Conservation (phyloP, 2,329 filamentous ascomycete genomes). For the Apiospora aurea region DNA sequence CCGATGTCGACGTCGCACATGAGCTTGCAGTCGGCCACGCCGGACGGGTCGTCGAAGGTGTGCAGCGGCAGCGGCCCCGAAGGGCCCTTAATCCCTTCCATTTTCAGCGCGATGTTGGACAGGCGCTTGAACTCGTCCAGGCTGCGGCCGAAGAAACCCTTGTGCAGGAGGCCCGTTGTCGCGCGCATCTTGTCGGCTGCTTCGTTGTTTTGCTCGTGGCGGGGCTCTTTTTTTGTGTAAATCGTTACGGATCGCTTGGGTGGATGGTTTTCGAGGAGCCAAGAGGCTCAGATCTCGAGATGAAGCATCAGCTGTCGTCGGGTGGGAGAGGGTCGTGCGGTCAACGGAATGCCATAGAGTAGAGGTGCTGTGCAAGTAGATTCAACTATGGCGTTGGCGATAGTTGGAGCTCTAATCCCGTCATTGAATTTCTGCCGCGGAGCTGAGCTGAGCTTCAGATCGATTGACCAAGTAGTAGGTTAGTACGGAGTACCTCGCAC, state of each 20-base stretch:
- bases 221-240: background rate
- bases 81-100: slow-evolving; percentile 73
- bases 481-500: background rate
- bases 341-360: slow-evolving; percentile 1
- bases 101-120: slow-evolving; percentile 66
- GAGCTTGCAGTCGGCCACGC: slow-evolving; percentile 67
- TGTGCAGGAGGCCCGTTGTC: slow-evolving; percentile 52
- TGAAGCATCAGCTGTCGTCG: slow-evolving; percentile 38
- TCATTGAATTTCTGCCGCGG: slow-evolving; percentile 22
- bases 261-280: slow-evolving; percentile 35
- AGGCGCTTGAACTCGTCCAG: slow-evolving; percentile 66
- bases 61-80: slow-evolving; percentile 70
- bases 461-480: background rate
- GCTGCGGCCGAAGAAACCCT: slow-evolving; percentile 65
- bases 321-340: background rate
- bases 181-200: slow-evolving; percentile 52
- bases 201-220: background rate
- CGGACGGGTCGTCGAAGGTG: slow-evolving; percentile 62
- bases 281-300: slow-evolving; percentile 40
- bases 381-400: slow-evolving; percentile 6
- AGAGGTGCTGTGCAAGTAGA: background rate
- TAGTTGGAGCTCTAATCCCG: slow-evolving; percentile 14
- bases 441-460: slow-evolving; percentile 10
- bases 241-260: slow-evolving; percentile 6
- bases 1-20: slow-evolving; percentile 90